phyloP scores from a whole-genome alignment of 2,329 filamentous ascomycete species.

The Aspergillus luchuensis region DNA sequence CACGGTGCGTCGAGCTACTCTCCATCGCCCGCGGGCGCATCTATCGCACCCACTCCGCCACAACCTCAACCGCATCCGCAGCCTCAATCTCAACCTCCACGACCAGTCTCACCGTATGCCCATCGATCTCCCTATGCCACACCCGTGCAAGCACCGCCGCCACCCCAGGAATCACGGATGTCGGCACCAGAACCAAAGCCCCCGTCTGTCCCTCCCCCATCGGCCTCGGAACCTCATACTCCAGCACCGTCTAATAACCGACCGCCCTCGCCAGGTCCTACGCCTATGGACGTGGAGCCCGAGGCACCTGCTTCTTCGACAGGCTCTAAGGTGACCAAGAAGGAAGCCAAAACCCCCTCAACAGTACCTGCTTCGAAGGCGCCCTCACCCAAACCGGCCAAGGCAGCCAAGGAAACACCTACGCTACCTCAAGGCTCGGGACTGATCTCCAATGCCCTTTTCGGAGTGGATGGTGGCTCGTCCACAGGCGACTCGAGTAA shows the following conservation, averaged over 20 bases:
- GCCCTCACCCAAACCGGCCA: slow-evolving; percentile 57
- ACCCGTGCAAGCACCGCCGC: slow-evolving; percentile 22
- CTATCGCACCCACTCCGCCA: slow-evolving; percentile 28
- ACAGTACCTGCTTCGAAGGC: slow-evolving; percentile 56
- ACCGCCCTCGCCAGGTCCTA: slow-evolving; percentile 24
- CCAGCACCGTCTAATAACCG: slow-evolving; percentile 20
- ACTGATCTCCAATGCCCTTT: slow-evolving; percentile 63
- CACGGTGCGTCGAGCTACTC: slow-evolving; percentile 29
- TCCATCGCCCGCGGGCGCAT: slow-evolving; percentile 29
- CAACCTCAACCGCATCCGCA: slow-evolving; percentile 28
- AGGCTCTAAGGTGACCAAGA: slow-evolving; percentile 37
- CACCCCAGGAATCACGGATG: slow-evolving; percentile 23
- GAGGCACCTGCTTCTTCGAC: slow-evolving; percentile 24
- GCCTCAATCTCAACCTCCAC: slow-evolving; percentile 14
- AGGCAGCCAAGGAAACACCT: slow-evolving; percentile 57
- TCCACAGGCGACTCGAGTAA: slow-evolving; percentile 42
- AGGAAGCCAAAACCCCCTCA: slow-evolving; percentile 43
- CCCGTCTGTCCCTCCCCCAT: slow-evolving; percentile 9
- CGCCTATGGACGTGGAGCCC: slow-evolving; percentile 40
- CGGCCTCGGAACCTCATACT: background rate
- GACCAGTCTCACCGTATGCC: slow-evolving; percentile 25
- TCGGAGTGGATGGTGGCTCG: slow-evolving; percentile 53
- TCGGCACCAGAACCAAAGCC: slow-evolving; percentile 18
- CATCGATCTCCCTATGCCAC: slow-evolving; percentile 30
- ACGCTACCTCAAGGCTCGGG: slow-evolving; percentile 65